phyloP scores from a whole-genome alignment of 352 stramenopile species.

The Pythium chondricola region DNA sequence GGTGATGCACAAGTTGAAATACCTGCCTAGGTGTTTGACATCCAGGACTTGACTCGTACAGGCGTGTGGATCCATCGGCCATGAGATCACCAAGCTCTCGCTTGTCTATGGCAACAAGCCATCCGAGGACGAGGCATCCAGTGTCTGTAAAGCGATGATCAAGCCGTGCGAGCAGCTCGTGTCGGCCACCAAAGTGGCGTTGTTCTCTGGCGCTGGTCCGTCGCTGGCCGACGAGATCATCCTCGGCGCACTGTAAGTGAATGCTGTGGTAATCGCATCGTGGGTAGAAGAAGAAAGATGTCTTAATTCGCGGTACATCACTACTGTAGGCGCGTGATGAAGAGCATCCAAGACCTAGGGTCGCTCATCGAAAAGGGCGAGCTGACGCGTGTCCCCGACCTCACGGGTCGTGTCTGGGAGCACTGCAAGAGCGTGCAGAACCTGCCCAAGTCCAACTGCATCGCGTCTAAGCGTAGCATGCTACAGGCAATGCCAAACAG shows the following conservation, averaged over 20 bases:
- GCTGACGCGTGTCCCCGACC: constrained; percentile 47
- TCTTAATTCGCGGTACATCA: too few relatives aligned
- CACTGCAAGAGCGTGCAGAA: constrained; percentile 43
- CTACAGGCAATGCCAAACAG: too few relatives aligned
- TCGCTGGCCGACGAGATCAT: constrained; percentile 75
- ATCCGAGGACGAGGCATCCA: constrained; percentile 53
- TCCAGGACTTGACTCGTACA: too few relatives aligned
- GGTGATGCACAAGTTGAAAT: background rate
- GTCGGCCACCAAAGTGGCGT: constrained; percentile 60
- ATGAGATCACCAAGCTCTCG: constrained; percentile 86
- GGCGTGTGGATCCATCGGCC: constrained; percentile 58
- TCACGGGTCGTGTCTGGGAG: constrained; percentile 82
- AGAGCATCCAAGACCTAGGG: constrained; percentile 57
- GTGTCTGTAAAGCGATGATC: constrained; percentile 72
- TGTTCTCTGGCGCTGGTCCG: constrained; percentile 71
- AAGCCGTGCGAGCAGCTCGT: constrained; percentile 79
- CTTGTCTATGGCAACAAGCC: constrained; percentile 79
- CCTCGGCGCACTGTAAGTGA: constrained; percentile 50
- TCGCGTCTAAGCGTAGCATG: constrained; percentile 82
- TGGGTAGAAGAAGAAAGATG: too few relatives aligned
- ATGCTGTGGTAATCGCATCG: too few relatives aligned
- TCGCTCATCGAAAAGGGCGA: constrained; percentile 40
- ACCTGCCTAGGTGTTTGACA: too few relatives aligned
- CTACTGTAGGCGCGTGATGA: constrained; percentile 53
- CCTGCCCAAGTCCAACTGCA: constrained; percentile 83